Evolutionary conservation across 768 basidiomycete genomes (phyloP), one percentile per base, ranked within the genome.

Genomic region (Tephrocybe rancida): DNA sequence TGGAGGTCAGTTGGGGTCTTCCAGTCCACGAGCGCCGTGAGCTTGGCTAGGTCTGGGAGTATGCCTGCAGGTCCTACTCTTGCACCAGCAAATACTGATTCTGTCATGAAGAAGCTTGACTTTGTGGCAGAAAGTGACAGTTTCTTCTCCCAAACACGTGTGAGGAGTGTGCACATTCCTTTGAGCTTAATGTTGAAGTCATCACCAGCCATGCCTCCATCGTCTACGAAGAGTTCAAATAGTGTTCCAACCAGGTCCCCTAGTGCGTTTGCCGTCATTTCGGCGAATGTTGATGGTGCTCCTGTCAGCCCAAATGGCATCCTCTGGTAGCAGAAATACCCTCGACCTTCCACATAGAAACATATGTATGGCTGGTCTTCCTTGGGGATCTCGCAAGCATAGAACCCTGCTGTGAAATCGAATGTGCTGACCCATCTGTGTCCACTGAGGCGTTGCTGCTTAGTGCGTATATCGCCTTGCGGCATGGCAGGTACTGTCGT

Each of bases 401-500:
- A 70, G 62, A 75, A 79, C 1, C 74, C 77, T 0, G 61, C 60
- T 5, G 73, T 68, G 8, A 77, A 72, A 58, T 79, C 74, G n/a
- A 78, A 70, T 0, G 69, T 26, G 22, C 27, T 44, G 10, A 44
- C 30, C 30, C 67, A 80, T 0, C 66, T 29, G 43, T 79, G 72
- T 0, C 77, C 75, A 1, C 61, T 63, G 0, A 78, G 56, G 0
- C 57, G 7, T 29, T 68, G 63, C 42, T 80, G 76, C 44, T 78
- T 79, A 0, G 63, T 59, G 0, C 58, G 44, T 0, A 79, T 71
- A 56, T 79, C 67, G 0, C 77, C 72, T 26, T 72, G 70, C 0
- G 61, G 67, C 51, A 75, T 54, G 5, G 69, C 57, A 0, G 66
- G 60, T 1, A 70, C 58, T 32, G 66, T 48, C 0, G 64, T 67